phyloP scores from a whole-genome alignment of 306 rosid genomes.

The Rubus parviflorus region DNA sequence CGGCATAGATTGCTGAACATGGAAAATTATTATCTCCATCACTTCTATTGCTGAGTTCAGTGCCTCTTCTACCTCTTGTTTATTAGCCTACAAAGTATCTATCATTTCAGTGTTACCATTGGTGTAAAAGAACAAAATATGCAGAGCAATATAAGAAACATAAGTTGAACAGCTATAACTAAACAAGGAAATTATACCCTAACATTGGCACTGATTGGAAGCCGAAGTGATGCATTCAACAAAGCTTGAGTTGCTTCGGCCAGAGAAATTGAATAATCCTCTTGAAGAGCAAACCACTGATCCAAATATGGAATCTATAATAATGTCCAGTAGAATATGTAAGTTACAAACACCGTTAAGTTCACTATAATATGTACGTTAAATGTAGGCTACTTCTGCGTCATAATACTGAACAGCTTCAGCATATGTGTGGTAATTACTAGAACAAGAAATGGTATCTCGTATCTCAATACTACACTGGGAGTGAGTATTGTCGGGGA shows the following conservation, averaged over 20 bases:
- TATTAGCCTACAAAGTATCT: slow-evolving; percentile 54
- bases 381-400: not conserved
- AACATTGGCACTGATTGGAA: slow-evolving; percentile 61
- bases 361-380: not conserved
- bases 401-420: not conserved
- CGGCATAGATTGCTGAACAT: slow-evolving; percentile 52
- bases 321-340: slow-evolving; percentile 15
- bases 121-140: slow-evolving; percentile 1
- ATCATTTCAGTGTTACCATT: slow-evolving; percentile 10
- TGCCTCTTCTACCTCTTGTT: slow-evolving; percentile 58
- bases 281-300: slow-evolving; percentile 68
- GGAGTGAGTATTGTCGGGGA: not conserved
- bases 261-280: slow-evolving; percentile 56
- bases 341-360: slow-evolving; percentile 19
- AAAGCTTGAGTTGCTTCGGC: slow-evolving; percentile 61
- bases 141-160: not conserved
- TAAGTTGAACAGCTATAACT: slow-evolving; percentile 16
- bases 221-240: slow-evolving; percentile 66
- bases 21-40: slow-evolving; percentile 51
- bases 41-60: slow-evolving; percentile 59
- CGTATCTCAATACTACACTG: not conserved
- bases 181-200: slow-evolving; percentile 49
- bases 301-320: slow-evolving; percentile 70
- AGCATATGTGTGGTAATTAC: not conserved
- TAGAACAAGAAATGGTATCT: not conserved